Evolutionary conservation across 2,329 filamentous ascomycete species (phyloP).

Genomic region (Fusarium sambucinum): DNA sequence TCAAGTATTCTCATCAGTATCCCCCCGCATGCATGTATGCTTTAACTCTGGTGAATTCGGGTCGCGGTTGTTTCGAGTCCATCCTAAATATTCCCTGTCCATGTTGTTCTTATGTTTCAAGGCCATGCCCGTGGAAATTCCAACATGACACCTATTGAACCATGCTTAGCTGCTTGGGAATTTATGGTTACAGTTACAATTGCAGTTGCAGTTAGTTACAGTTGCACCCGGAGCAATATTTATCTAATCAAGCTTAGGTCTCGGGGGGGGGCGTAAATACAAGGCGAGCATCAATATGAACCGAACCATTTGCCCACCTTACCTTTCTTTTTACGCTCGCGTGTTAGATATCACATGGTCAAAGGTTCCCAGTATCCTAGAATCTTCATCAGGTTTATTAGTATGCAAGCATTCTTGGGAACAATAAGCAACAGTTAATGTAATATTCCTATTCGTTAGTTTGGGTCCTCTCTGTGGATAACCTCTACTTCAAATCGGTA

Average conservation of each 20-base stretch:
- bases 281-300: constrained; percentile 4
- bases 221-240: constrained; percentile 12
- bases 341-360: constrained; percentile 6
- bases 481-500: constrained; percentile 14
- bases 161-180: background rate
- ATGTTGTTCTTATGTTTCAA: constrained; percentile 45
- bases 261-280: constrained; percentile 14
- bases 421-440: constrained; percentile 14
- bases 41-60: constrained; percentile 29
- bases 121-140: constrained; percentile 32
- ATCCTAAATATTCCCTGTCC: constrained; percentile 20
- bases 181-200: background rate
- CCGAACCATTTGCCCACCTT: background rate
- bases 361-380: constrained; percentile 1
- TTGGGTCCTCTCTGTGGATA: constrained; percentile 27
- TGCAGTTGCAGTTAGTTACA: background rate
- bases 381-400: constrained; percentile 20
- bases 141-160: background rate
- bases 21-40: constrained; percentile 27
- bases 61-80: constrained; percentile 41
- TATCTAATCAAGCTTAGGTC: background rate
- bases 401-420: constrained; percentile 8
- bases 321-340: constrained; percentile 13
- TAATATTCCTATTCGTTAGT: constrained; percentile 22
- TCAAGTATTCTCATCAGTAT: background rate